These are phyloP conservation scores for Gleditsia sinensis DNA, from an alignment of 306 rosid species.

Conservation along the genomic window DNA sequence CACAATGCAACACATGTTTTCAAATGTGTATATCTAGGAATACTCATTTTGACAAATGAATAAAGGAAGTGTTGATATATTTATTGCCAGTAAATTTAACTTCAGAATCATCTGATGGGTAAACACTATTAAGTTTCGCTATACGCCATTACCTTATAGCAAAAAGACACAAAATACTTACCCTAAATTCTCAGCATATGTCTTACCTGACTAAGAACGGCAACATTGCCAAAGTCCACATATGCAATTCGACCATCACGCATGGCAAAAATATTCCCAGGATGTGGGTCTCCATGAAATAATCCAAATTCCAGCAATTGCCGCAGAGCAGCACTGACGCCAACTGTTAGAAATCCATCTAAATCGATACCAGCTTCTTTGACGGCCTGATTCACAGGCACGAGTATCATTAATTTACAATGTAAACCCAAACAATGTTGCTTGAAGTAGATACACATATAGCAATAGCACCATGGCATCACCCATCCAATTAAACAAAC, in stretches of 20 bases:
- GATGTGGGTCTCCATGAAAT: constrained; percentile 99
- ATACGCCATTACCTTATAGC: constrained; percentile 10
- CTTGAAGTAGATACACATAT: constrained; percentile 9
- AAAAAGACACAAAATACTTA: not conserved
- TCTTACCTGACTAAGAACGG: constrained; percentile 97
- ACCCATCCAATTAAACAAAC: constrained; percentile 48
- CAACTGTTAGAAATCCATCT: constrained; percentile 89
- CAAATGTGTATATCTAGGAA: not conserved
- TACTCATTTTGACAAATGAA: constrained; percentile 7
- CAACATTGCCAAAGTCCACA: constrained; percentile 98
- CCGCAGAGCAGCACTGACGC: constrained; percentile 96
- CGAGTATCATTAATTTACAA: constrained; percentile 30
- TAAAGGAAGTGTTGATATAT: not conserved
- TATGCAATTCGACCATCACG: constrained; percentile 98
- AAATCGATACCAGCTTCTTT: constrained; percentile 87
- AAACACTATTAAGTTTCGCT: constrained; percentile 8
- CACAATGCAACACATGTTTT: not conserved
- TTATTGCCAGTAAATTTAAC: constrained; percentile 7
- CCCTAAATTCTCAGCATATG: constrained; percentile 19
- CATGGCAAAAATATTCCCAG: constrained; percentile 98
- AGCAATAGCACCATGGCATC: constrained; percentile 31
- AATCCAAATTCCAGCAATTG: constrained; percentile 96
- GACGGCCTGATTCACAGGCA: constrained; percentile 67
- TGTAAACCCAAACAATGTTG: constrained; percentile 19
- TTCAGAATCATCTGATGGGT: not conserved